These are phyloP conservation scores for Saccharomyces cerevisiae DNA, from an alignment of 805 yeast species.

Conservation along the genomic window DNA sequence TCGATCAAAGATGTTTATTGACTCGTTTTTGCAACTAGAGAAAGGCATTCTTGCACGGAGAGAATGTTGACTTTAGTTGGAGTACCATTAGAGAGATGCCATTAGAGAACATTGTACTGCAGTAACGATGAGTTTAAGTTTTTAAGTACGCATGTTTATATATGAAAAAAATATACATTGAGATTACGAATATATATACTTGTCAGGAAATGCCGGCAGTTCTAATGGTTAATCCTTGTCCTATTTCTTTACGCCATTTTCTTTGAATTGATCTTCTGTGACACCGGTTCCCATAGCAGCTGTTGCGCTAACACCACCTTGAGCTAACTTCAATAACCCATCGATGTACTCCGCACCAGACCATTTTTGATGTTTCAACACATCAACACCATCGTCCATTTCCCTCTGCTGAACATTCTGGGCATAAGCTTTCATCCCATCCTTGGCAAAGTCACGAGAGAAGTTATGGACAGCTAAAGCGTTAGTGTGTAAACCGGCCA, in stretches of 20 bases:
- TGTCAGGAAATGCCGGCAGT: not conserved
- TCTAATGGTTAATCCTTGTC: not conserved
- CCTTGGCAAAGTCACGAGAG: constrained; percentile 63
- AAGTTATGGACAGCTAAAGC: constrained; percentile 87
- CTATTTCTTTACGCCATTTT: constrained; percentile 3
- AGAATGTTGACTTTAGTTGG: too few relatives aligned
- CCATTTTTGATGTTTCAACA: constrained; percentile 97
- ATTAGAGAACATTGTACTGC: too few relatives aligned
- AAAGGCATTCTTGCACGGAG: not conserved
- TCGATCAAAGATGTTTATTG: not conserved
- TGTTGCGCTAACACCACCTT: constrained; percentile 91
- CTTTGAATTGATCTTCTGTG: constrained; percentile 89
- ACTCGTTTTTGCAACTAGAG: not conserved
- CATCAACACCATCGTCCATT: constrained; percentile 83
- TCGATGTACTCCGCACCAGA: constrained; percentile 97
- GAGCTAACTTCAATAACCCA: constrained; percentile 76
- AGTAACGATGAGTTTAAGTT: not conserved
- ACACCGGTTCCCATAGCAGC: constrained; percentile 99
- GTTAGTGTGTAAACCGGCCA: constrained; percentile 94
- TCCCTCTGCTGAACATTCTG: constrained; percentile 78
- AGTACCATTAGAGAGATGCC: too few relatives aligned
- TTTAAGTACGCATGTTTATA: not conserved
- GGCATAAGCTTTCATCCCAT: constrained; percentile 96
- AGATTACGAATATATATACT: not conserved
- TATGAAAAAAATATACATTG: not conserved